Evolutionary conservation across 331 rosid genomes (phyloP), one percentile per base, ranked within the genome.

Genomic region (Prunus yedoensis): DNA sequence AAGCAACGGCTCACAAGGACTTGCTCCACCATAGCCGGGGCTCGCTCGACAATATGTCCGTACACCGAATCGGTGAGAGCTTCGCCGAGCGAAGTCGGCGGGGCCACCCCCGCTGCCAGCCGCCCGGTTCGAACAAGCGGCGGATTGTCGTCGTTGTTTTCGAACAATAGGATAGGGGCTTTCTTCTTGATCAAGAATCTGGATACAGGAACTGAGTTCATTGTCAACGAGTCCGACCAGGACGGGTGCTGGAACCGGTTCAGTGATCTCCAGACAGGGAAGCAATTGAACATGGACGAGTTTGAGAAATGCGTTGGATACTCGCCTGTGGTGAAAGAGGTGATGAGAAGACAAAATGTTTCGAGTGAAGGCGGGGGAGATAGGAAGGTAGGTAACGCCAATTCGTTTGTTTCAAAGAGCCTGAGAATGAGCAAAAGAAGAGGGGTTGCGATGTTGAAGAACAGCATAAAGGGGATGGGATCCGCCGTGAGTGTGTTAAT

Each of bases 191-290:
- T 95, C 4, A 95, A 90, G 79, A 95, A 88, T 72, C 46, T 90
- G 71, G 97, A 95, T 45, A 95, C 94, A 0, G 99, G 99, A 18
- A 95, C 79, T n/a, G 97, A 92, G 74, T 95, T 95, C 46, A 83
- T 95, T 3, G 97, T 94, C 4, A 94, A 85, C 0, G 99, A 88
- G 58, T 88, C 65, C 14, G 85, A 82, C 0, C 85, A 92, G 74
- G 81, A 92, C 4, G 99, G 99, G 46, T 72, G 70, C 84, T 94
- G 97, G 97, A 95, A 95, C 28, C 80, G 81, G 68, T 54, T 94
- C 1, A 89, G 92, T 17, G 99, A 95, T 76, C 68, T 95, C 47
- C 90, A 95, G 8, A 95, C 94, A 0, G 97, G 99, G 47, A 92
- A 89, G 76, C 90, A 90, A 20, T 70, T 95, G 21, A 88, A 97